A percentile compares a stretch with the other conserved stretches of the same genome.
phyloP scores from a whole-genome alignment of 768 basidiomycete species.

The Glaciozyma antarctica region DNA sequence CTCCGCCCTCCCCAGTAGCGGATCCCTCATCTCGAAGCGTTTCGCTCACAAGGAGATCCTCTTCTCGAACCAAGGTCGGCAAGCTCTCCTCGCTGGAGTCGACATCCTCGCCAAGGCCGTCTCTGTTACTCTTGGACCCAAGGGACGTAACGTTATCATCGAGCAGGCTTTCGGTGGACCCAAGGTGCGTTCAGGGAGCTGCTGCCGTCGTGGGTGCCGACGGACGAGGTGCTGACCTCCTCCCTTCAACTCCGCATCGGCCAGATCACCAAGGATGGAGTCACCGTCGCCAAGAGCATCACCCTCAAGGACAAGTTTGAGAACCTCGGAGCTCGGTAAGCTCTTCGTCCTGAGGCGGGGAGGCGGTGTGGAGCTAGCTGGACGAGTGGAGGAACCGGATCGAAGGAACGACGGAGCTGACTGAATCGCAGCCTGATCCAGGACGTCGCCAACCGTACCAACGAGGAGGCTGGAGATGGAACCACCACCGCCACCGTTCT shows the following conservation, averaged over 20 bases:
- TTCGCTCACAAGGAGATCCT: conserved; percentile 55
- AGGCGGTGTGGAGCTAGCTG: too few relatives aligned
- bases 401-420: neutral
- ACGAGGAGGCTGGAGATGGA: conserved; percentile 93
- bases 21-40: neutral
- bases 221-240: conserved; percentile 39
- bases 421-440: conserved; percentile 23
- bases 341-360: neutral
- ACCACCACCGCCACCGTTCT: conserved; percentile 97
- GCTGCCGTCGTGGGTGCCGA: neutral
- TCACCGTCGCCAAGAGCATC: conserved; percentile 93
- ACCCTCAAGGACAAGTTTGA: conserved; percentile 94
- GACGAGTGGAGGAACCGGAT: conserved; percentile 2
- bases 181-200: conserved; percentile 18
- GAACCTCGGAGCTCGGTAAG: conserved; percentile 93
- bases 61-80: conserved; percentile 90
- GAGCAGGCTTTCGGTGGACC: conserved; percentile 51
- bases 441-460: conserved; percentile 39
- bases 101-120: conserved; percentile 96
- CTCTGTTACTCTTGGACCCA: conserved; percentile 89
- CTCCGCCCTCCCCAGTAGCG: neutral
- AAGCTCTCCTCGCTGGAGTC: conserved; percentile 87
- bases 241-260: too few relatives aligned
- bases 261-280: conserved; percentile 98
- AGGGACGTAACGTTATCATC: conserved; percentile 97